These are phyloP conservation scores for Acanthamoeba royreba DNA, from an alignment of 208 protist species.

Conservation along the genomic window DNA sequence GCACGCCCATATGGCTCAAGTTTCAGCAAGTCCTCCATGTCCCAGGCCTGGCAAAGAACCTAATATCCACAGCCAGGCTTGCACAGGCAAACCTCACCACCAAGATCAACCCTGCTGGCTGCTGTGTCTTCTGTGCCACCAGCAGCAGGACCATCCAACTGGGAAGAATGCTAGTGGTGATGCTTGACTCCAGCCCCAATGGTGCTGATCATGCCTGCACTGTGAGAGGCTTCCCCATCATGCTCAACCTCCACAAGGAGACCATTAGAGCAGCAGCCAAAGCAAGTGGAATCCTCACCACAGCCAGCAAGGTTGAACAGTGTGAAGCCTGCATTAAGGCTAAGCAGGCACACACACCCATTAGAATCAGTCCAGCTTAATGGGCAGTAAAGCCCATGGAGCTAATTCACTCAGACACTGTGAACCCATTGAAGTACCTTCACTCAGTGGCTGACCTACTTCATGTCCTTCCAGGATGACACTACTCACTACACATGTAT, in stretches of 20 bases:
- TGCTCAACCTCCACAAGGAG: neutral
- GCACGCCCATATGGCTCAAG: neutral
- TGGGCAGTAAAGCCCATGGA: neutral
- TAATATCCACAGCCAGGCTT: neutral
- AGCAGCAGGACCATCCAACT: neutral
- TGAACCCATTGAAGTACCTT: neutral
- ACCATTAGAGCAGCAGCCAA: neutral
- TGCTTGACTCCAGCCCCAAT: neutral
- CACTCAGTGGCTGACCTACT: neutral
- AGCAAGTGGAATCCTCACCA: neutral
- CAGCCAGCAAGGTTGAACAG: neutral
- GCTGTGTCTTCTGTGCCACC: neutral
- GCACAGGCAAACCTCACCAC: neutral
- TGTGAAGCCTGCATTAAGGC: neutral
- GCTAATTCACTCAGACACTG: neutral
- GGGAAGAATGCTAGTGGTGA: neutral
- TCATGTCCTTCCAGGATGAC: neutral
- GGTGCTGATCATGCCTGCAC: neutral
- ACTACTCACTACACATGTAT: neutral
- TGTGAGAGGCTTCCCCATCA: neutral
- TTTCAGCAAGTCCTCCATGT: neutral
- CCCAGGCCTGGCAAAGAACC: neutral
- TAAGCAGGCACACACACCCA: neutral
- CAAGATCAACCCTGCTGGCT: neutral
- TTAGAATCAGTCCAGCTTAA: neutral